phyloP scores from a whole-genome alignment of 257 asterid species.

The Scutellaria barbata region DNA sequence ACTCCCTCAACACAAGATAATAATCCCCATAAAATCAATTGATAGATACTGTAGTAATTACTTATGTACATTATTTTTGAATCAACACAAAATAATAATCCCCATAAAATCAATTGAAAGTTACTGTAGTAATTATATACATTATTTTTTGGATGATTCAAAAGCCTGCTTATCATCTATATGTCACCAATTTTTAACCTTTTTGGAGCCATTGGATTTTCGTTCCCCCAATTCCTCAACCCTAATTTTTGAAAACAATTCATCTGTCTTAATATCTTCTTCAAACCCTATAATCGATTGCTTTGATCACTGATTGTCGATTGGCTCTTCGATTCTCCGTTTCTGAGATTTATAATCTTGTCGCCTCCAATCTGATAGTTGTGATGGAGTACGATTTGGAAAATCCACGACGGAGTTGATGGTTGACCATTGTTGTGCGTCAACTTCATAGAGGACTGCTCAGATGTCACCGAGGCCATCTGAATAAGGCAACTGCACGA shows the following conservation, averaged over 20 bases:
- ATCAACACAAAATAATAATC: not conserved
- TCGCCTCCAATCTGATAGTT: constrained; percentile 40
- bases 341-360: constrained; percentile 15
- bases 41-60: not conserved
- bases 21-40: not conserved
- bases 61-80: not conserved
- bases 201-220: constrained; percentile 25
- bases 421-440: constrained; percentile 31
- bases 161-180: constrained; percentile 1
- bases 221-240: constrained; percentile 39
- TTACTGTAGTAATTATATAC: not conserved
- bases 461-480: constrained; percentile 15
- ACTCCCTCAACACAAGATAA: not conserved
- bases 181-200: constrained; percentile 15
- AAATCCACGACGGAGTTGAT: constrained; percentile 31
- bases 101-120: not conserved
- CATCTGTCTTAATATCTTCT: constrained; percentile 2
- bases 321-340: not conserved
- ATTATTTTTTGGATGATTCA: not conserved
- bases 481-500: constrained; percentile 16
- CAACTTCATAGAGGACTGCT: constrained; percentile 32
- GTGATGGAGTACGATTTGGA: constrained; percentile 43
- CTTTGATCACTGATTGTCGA: constrained; percentile 24
- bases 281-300: not conserved
- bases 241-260: constrained; percentile 20